These are phyloP conservation scores for Botrytis byssoidea DNA, from an alignment of 2,329 filamentous ascomycete species.

Conservation along the genomic window DNA sequence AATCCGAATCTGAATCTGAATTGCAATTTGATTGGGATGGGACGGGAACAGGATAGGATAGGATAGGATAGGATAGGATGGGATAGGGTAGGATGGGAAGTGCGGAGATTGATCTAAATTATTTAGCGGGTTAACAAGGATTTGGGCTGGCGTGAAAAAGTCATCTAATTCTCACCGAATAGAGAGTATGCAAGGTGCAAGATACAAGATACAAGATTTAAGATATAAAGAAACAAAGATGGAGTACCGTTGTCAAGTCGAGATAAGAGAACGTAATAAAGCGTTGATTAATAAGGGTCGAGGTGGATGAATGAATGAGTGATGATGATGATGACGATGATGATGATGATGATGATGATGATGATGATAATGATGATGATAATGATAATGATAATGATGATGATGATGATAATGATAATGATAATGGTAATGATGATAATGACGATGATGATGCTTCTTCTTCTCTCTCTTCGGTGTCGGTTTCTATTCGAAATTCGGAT, in stretches of 20 bases:
- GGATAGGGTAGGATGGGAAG: not conserved
- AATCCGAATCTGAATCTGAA: not conserved
- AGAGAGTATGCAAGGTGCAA: slow-evolving; percentile 5
- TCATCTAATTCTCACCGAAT: slow-evolving; percentile 10
- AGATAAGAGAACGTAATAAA: not conserved
- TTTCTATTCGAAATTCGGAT: not conserved
- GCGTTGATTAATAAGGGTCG: not conserved
- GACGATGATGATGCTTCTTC: not conserved
- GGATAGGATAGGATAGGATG: not conserved
- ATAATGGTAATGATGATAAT: too few species aligned
- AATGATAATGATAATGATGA: not conserved
- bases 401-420: too few species aligned
- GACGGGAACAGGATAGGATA: not conserved
- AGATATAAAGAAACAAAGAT: not conserved
- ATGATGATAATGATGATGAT: too few species aligned
- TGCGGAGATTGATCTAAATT: slow-evolving; percentile 5
- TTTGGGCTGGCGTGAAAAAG: not conserved
- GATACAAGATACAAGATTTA: not conserved
- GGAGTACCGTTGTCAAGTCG: not conserved
- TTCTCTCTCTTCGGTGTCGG: not conserved
- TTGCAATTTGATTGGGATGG: not conserved
- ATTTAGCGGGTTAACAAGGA: slow-evolving; percentile 10
- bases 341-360: too few species aligned
- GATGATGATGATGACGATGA: too few species aligned
- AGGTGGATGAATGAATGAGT: not conserved